phyloP scores from a whole-genome alignment of 2,329 filamentous ascomycete species.

The Phialocephala subalpina region DNA sequence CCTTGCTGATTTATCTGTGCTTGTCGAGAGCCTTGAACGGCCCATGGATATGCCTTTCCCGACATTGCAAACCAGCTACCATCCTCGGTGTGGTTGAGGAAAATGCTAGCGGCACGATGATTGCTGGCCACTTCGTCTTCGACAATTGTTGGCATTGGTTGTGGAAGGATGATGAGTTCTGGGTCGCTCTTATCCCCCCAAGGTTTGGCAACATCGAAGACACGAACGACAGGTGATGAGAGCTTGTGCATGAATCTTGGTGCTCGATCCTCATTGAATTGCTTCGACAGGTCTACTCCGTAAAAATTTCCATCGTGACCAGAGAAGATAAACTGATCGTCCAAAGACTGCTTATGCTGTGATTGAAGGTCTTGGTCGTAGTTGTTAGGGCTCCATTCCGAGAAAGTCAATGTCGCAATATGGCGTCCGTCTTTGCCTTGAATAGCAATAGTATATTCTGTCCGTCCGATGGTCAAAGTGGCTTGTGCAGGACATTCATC shows the following conservation, averaged over 20 bases:
- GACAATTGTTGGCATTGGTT: conserved; percentile 71
- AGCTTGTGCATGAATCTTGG: conserved; percentile 73
- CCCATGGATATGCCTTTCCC: conserved; percentile 83
- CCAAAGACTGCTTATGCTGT: conserved; percentile 82
- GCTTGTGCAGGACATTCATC: conserved; percentile 83
- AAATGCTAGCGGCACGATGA: conserved; percentile 71
- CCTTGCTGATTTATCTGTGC: conserved; percentile 61
- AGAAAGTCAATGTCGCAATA: conserved; percentile 90
- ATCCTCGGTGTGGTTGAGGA: conserved; percentile 85
- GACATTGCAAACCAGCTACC: conserved; percentile 96
- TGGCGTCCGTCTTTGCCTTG: conserved; percentile 77
- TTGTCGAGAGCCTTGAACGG: conserved; percentile 70
- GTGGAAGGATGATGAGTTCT: conserved; percentile 84
- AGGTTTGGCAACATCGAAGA: conserved; percentile 87
- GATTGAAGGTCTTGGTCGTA: conserved; percentile 86
- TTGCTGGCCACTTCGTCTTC: conserved; percentile 58
- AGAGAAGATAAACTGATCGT: conserved; percentile 89
- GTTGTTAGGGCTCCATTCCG: conserved; percentile 94
- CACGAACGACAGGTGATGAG: conserved; percentile 80
- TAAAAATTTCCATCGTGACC: conserved; percentile 86
- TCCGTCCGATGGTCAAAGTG: conserved; percentile 83
- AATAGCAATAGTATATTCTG: conserved; percentile 90
- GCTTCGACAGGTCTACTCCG: conserved; percentile 72
- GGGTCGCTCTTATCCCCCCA: conserved; percentile 72
- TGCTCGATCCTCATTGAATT: conserved; percentile 40